phyloP scores from a whole-genome alignment of 2,329 filamentous ascomycete genomes.

The Penicillium sp. region DNA sequence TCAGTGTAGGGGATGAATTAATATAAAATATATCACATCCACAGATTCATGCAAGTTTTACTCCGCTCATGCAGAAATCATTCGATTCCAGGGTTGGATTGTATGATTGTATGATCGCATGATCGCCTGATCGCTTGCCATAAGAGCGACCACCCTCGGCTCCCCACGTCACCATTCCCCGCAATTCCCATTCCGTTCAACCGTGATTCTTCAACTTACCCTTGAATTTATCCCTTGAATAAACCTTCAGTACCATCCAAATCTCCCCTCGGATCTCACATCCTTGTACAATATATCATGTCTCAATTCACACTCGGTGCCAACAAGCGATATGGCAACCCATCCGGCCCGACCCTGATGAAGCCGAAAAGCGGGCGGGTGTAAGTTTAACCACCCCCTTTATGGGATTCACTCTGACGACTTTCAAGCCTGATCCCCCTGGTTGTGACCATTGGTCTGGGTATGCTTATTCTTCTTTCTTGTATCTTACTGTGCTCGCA shows the following conservation, averaged over 20 bases:
- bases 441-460: slow-evolving; percentile 23
- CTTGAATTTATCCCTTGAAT: not conserved
- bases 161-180: slow-evolving; percentile 6
- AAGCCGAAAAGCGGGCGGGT: slow-evolving; percentile 20
- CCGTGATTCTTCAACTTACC: not conserved
- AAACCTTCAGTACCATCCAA: too few species aligned
- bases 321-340: slow-evolving; percentile 17
- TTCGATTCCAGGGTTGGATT: not conserved
- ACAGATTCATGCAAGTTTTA: not conserved
- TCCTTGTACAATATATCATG: slow-evolving; percentile 8
- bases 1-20: not conserved
- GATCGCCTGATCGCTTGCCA: not conserved
- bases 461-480: slow-evolving; percentile 5
- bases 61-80: not conserved
- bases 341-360: slow-evolving; percentile 8
- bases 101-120: slow-evolving; percentile 1
- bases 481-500: too few species aligned
- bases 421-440: slow-evolving; percentile 20
- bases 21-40: not conserved
- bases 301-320: slow-evolving; percentile 23
- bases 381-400: slow-evolving; percentile 14
- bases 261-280: not conserved
- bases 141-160: slow-evolving; percentile 3
- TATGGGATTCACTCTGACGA: not conserved
- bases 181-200: slow-evolving; percentile 1